Evolutionary conservation across 2,329 filamentous ascomycete genomes (phyloP).

Genomic region (Hawksworthiomyces lignivorus): DNA sequence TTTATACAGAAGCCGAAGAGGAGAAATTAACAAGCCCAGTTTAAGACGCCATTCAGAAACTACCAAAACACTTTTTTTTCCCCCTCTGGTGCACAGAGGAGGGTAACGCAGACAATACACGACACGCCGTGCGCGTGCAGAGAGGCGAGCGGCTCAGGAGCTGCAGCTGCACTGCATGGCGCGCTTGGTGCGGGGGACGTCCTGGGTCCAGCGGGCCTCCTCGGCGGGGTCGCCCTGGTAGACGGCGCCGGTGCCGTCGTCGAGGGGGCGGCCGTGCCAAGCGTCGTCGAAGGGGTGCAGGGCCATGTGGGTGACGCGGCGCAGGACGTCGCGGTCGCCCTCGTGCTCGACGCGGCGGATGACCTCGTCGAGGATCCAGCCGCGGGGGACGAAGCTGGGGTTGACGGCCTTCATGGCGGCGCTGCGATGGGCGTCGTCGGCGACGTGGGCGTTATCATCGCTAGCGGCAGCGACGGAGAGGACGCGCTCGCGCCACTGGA

Average conservation of each 20-base stretch:
- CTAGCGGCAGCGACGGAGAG: conserved; percentile 67
- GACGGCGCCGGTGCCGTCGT: conserved; percentile 37
- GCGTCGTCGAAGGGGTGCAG: conserved; percentile 75
- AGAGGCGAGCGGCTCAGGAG: no score
- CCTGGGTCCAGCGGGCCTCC: conserved; percentile 75
- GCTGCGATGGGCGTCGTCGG: conserved; percentile 54
- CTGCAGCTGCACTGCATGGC: conserved; percentile 95
- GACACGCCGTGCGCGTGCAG: no score
- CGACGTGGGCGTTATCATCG: conserved; percentile 42
- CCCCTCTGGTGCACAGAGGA: no score
- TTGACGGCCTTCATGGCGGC: conserved; percentile 77
- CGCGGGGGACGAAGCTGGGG: conserved; percentile 83
- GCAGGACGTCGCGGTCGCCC: conserved; percentile 70
- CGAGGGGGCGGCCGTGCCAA: conserved; percentile 51
- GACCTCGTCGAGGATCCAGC: conserved; percentile 89
- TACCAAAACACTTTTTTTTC: no score
- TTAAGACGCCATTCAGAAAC: no score
- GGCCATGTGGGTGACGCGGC: conserved; percentile 72
- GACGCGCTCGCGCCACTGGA: conserved; percentile 64
- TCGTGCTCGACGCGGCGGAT: conserved; percentile 83
- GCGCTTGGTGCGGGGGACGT: conserved; percentile 70
- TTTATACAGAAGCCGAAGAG: no score
- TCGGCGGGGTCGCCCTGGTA: conserved; percentile 58
- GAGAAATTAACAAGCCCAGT: no score
- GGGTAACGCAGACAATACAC: no score